Evolutionary conservation across 768 basidiomycete genomes (phyloP).

Genomic region (Termitomyces sp.): DNA sequence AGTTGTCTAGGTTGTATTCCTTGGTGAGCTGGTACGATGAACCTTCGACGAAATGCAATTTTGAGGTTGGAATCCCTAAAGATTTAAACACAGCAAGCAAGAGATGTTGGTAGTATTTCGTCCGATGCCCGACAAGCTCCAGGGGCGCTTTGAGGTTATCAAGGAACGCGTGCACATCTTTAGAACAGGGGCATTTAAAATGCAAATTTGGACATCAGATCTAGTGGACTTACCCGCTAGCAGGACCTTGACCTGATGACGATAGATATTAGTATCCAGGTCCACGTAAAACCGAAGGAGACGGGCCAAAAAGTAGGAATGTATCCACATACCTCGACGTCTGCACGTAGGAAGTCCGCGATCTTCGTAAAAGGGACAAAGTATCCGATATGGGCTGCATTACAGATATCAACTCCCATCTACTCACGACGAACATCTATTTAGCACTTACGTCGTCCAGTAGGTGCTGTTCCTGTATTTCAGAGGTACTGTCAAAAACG

Average conservation of each 20-base stretch:
- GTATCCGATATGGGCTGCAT: slow-evolving; percentile 91
- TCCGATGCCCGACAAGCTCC: slow-evolving; percentile 83
- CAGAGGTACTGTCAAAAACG: slow-evolving; percentile 3
- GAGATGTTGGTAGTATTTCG: slow-evolving; percentile 85
- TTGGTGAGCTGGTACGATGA: slow-evolving; percentile 88
- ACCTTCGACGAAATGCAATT: slow-evolving; percentile 81
- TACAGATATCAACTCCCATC: slow-evolving; percentile 5
- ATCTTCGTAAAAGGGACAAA: slow-evolving; percentile 95
- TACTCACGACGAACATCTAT: neutral
- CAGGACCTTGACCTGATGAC: slow-evolving; percentile 64
- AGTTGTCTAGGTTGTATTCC: slow-evolving; percentile 95
- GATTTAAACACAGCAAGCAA: slow-evolving; percentile 82
- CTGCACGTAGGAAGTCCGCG: slow-evolving; percentile 91
- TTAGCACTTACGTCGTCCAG: slow-evolving; percentile 79
- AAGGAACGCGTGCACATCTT: slow-evolving; percentile 95
- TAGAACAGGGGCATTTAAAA: neutral
- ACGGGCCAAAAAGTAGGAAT: neutral
- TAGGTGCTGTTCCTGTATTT: slow-evolving; percentile 79
- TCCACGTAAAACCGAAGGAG: neutral
- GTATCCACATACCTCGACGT: slow-evolving; percentile 60
- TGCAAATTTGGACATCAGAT: neutral
- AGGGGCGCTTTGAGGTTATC: slow-evolving; percentile 96
- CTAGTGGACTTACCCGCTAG: slow-evolving; percentile 57
- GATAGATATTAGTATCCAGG: neutral
- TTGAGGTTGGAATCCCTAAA: slow-evolving; percentile 86